Percentiles rank a stretch among this genome's conserved stretches.
phyloP scores from a whole-genome alignment of 2,329 filamentous ascomycete genomes.

The Aspergillus spinulosporus region DNA sequence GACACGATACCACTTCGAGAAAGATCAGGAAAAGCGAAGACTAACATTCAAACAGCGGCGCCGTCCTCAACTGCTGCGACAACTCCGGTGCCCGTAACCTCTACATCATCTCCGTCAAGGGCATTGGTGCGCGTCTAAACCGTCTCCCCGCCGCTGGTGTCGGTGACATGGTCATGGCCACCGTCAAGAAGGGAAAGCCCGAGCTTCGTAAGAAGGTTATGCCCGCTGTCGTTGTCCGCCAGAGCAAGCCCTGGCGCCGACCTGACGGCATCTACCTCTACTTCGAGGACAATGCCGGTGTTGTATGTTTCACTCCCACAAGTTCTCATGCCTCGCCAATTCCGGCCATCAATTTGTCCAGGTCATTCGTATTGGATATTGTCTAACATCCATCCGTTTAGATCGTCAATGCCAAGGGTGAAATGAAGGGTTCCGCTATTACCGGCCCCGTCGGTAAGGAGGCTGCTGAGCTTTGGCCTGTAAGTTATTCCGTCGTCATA shows the following conservation, averaged over 20 bases:
- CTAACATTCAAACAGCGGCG: conserved; percentile 65
- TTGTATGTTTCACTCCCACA: conserved; percentile 63
- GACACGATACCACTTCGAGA: conserved; percentile 10
- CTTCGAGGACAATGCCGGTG: conserved; percentile 99
- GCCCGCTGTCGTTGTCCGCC: conserved; percentile 97
- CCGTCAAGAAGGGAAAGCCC: conserved; percentile 99
- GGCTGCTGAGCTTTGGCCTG: conserved; percentile 98
- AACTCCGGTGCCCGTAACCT: conserved; percentile 98
- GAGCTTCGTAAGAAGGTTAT: conserved; percentile 99
- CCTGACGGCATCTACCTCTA: conserved; percentile 98
- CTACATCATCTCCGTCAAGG: conserved; percentile 99
- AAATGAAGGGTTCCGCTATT: conserved; percentile 99
- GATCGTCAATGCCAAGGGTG: conserved; percentile 99
- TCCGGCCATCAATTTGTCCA: neutral
- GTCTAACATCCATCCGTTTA: conserved; percentile 37
- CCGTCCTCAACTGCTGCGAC: conserved; percentile 99
- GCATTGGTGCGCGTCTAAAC: conserved; percentile 96
- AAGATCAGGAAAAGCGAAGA: conserved; percentile 5
- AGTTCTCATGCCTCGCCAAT: neutral
- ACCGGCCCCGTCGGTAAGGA: conserved; percentile 99
- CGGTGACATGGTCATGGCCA: conserved; percentile 99
- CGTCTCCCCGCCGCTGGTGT: conserved; percentile 95
- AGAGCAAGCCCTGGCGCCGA: conserved; percentile 99
- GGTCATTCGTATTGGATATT: neutral
- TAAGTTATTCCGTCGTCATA: conserved; percentile 52